Evolutionary conservation across 2,329 filamentous ascomycete species (phyloP).

Genomic region (Fusarium sp.): DNA sequence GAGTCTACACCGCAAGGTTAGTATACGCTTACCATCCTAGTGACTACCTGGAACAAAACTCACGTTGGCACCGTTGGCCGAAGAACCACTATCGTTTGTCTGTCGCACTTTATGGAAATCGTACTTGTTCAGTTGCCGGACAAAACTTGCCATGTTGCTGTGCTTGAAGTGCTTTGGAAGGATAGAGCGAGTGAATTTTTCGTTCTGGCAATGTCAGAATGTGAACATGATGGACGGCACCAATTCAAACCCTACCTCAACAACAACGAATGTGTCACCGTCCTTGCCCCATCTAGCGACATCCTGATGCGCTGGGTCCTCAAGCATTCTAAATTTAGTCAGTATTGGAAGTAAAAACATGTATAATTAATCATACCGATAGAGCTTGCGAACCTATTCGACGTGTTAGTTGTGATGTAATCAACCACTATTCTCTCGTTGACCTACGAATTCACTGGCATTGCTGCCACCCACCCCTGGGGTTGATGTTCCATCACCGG

Average conservation of each 20-base stretch:
- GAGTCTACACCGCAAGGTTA: constrained; percentile 58
- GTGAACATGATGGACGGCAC: constrained; percentile 26
- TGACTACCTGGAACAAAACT: constrained; percentile 21
- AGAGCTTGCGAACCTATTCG: constrained; percentile 91
- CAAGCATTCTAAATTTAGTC: constrained; percentile 75
- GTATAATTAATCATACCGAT: constrained; percentile 76
- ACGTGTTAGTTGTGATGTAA: constrained; percentile 44
- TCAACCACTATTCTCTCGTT: not conserved
- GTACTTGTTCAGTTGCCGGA: constrained; percentile 95
- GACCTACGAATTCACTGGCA: constrained; percentile 94
- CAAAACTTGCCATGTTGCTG: constrained; percentile 97
- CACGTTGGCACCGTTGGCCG: constrained; percentile 56
- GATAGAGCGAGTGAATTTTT: constrained; percentile 97
- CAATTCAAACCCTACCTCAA: constrained; percentile 76
- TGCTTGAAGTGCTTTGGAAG: constrained; percentile 99
- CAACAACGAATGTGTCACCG: constrained; percentile 94
- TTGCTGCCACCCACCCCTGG: constrained; percentile 72
- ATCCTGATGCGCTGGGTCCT: constrained; percentile 91
- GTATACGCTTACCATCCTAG: not conserved
- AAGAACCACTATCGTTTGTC: constrained; percentile 55
- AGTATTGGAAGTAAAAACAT: constrained; percentile 10
- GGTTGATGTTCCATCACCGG: constrained; percentile 51
- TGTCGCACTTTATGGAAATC: constrained; percentile 96
- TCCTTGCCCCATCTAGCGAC: constrained; percentile 97
- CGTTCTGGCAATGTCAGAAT: constrained; percentile 73